Evolutionary conservation across 192 early-diverging fungal species (phyloP).

Genomic region (Coemansia sp.): DNA sequence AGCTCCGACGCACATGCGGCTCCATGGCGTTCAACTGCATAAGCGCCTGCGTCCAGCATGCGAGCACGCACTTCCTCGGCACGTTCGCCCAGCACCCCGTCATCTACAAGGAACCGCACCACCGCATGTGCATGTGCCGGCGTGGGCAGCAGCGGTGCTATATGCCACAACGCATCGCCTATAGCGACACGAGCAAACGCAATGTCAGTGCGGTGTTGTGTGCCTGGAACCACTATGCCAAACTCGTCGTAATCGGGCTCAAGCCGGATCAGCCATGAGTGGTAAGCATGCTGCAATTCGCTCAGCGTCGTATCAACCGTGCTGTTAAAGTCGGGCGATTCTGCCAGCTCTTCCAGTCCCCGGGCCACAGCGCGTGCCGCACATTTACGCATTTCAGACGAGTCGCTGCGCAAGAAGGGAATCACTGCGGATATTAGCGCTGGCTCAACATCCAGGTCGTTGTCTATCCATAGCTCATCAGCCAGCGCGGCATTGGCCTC

Average conservation of each 20-base stretch:
- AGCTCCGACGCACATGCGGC: constrained; percentile 63
- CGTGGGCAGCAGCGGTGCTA: constrained; percentile 60
- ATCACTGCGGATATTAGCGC: constrained; percentile 28
- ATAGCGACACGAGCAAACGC: constrained; percentile 81
- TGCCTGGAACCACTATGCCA: constrained; percentile 83
- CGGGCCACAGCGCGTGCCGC: constrained; percentile 28
- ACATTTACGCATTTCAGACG: constrained; percentile 27
- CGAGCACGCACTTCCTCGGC: constrained; percentile 69
- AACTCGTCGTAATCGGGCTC: constrained; percentile 87
- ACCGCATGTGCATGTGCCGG: constrained; percentile 58
- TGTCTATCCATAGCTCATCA: constrained; percentile 41
- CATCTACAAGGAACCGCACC: constrained; percentile 76
- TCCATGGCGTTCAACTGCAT: constrained; percentile 71
- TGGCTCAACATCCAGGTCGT: constrained; percentile 30
- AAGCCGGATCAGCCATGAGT: constrained; percentile 60
- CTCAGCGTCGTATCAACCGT: constrained; percentile 15
- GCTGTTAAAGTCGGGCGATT: constrained; percentile 1
- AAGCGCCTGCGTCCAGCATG: constrained; percentile 86
- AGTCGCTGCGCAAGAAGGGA: constrained; percentile 19
- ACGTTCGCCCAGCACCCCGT: constrained; percentile 82
- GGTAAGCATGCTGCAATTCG: constrained; percentile 28
- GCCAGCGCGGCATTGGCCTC: constrained; percentile 42
- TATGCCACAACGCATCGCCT: constrained; percentile 66
- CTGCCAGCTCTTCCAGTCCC: constrained; percentile 13
- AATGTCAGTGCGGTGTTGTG: constrained; percentile 76